Evolutionary conservation across 495 filamentous ascomycete genomes (phyloP), one percentile per base, ranked within the genome.

Genomic region (Talaromyces borbonicus): DNA sequence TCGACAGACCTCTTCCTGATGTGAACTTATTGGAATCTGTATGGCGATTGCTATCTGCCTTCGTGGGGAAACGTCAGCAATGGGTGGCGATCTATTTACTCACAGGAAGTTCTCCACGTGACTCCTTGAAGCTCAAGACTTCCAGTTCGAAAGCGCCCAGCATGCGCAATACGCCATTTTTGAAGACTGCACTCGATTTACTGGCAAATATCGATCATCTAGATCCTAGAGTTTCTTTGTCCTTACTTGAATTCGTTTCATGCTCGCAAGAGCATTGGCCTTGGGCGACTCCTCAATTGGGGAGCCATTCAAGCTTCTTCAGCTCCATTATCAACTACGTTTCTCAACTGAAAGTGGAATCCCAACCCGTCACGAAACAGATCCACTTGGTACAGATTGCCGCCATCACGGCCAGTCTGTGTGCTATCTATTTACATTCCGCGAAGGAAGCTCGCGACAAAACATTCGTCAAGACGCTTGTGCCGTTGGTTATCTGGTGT

Each of bases 41-140:
- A 40, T 97, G 92, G 92, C 77, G 73, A 42, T 78, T 99, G 46
- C 78, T 96, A 25, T 83, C 90, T 22, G 81, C 80, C n/a, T 78
- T 95, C 37, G 75, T 97, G 37, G 84, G 86, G 55, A 89, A 85
- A 56, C 81, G 87, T 44, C 92, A 99, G 52, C 88, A 94, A 56
- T 97, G 93, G 83, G 82, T 99, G 67, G 81, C 90, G 0, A 87
- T 94, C 35, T 90, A 87, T 56, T 74, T 97, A 40, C 79, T 97
- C 20, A 95, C 90, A 3, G 92, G 92, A 19, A 81, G 80, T 49
- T 86, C 85, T 0, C 86, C 92, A 12, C 76, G 80, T 42, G 77
- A 90, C 39, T 77, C 80, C 1, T 59, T 87, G 51, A 82, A 79
- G 47, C 64, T 63, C 1, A 73, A 77, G 24, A 60, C 54, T 19